phyloP scores from a whole-genome alignment of 2,329 filamentous ascomycete genomes.

The Fusarium setosum region DNA sequence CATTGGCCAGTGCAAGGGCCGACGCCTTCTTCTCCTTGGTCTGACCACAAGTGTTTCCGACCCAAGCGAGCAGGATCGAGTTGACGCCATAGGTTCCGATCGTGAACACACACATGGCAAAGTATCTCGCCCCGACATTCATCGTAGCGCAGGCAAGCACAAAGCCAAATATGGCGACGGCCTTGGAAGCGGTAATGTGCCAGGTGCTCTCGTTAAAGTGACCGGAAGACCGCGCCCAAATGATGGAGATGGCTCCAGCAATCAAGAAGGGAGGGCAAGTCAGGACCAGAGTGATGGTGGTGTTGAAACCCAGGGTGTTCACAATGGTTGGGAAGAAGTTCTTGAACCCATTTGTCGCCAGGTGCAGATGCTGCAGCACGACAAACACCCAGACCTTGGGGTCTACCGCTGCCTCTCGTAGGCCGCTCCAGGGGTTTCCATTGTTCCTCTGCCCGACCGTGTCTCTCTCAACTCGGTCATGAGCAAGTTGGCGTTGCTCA shows the following conservation, averaged over 20 bases:
- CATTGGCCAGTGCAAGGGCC: constrained; percentile 48
- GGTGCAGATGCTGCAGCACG: constrained; percentile 61
- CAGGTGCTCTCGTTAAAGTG: constrained; percentile 57
- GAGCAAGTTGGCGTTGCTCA: constrained; percentile 45
- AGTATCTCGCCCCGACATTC: constrained; percentile 35
- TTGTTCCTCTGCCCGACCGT: constrained; percentile 53
- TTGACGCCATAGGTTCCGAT: constrained; percentile 52
- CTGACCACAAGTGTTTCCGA: constrained; percentile 53
- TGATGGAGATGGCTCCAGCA: constrained; percentile 38
- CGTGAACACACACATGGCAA: constrained; percentile 52
- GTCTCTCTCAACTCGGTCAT: constrained; percentile 48
- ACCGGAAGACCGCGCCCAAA: constrained; percentile 50
- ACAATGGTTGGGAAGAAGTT: constrained; percentile 39
- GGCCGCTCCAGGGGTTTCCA: constrained; percentile 53
- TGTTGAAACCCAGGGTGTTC: constrained; percentile 35
- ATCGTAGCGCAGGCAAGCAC: constrained; percentile 41
- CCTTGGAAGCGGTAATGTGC: constrained; percentile 57
- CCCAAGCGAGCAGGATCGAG: constrained; percentile 58
- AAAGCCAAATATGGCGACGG: constrained; percentile 48
- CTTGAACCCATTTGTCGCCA: constrained; percentile 59
- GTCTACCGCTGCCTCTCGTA: constrained; percentile 55
- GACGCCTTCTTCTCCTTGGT: constrained; percentile 61
- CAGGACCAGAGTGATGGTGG: constrained; percentile 40
- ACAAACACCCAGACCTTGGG: constrained; percentile 59
- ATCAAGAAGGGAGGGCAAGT: constrained; percentile 56